Evolutionary conservation across 768 basidiomycete genomes (phyloP).

Genomic region (Lepiota venenata): DNA sequence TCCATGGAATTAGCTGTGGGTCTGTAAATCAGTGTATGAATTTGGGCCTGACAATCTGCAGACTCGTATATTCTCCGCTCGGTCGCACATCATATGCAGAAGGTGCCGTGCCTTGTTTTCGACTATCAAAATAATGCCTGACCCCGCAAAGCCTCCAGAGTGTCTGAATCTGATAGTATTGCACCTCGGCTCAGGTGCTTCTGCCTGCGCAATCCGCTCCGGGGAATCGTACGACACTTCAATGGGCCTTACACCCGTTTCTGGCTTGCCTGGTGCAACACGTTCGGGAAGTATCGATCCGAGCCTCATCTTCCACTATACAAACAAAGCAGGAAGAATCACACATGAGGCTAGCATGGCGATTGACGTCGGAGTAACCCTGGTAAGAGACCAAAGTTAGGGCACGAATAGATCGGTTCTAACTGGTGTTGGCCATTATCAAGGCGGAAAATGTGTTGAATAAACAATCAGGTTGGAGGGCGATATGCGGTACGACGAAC

Average conservation of each 20-base stretch:
- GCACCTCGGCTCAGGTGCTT: slow-evolving; percentile 91
- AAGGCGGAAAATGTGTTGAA: slow-evolving; percentile 74
- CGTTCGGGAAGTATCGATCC: slow-evolving; percentile 84
- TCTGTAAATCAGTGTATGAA: slow-evolving; percentile 2
- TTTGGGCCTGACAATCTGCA: slow-evolving; percentile 18
- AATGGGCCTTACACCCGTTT: slow-evolving; percentile 92
- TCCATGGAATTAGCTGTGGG: slow-evolving; percentile 81
- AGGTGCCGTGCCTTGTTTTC: slow-evolving; percentile 34
- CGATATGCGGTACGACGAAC: slow-evolving; percentile 77
- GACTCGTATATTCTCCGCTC: slow-evolving; percentile 67
- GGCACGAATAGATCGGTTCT: too few relatives aligned
- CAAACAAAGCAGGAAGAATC: slow-evolving; percentile 48
- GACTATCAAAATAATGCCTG: too few relatives aligned
- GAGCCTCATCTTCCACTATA: slow-evolving; percentile 84
- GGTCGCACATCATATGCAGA: slow-evolving; percentile 56
- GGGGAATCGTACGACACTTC: slow-evolving; percentile 82
- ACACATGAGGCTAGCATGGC: slow-evolving; percentile 48
- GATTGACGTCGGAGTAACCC: slow-evolving; percentile 51
- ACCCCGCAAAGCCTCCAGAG: too few relatives aligned
- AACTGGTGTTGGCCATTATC: too few relatives aligned
- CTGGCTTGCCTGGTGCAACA: slow-evolving; percentile 86
- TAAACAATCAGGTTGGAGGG: slow-evolving; percentile 73
- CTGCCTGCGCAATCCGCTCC: slow-evolving; percentile 67
- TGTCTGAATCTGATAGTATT: slow-evolving; percentile 71
- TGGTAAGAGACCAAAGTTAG: slow-evolving; percentile 23